Evolutionary conservation across 1,139 yeast genomes (phyloP).

Genomic region (Schizosaccharomyces versatilis): DNA sequence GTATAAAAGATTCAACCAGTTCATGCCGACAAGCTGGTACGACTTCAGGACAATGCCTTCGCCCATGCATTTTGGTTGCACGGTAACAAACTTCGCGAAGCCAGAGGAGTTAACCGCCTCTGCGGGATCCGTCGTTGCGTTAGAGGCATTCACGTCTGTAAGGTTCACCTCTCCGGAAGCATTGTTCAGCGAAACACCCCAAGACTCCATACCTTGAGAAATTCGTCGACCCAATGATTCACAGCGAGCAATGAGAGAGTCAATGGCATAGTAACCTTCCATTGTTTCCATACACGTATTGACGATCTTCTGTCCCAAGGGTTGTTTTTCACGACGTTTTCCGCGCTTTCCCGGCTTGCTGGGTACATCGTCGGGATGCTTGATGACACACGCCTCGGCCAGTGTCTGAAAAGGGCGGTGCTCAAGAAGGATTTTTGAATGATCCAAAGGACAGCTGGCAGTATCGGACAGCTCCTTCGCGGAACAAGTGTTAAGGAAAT

Average conservation of each 20-base stretch:
- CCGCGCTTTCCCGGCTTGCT: conserved; percentile 16
- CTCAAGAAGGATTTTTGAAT: conserved; percentile 38
- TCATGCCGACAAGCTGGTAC: conserved; percentile 43
- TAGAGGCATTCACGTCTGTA: conserved; percentile 14
- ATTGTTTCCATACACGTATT: conserved; percentile 31
- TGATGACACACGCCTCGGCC: conserved; percentile 34
- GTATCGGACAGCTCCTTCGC: conserved; percentile 59
- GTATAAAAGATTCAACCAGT: conserved; percentile 73
- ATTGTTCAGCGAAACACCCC: conserved; percentile 68
- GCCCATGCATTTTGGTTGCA: background rate
- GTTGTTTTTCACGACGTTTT: conserved; percentile 20
- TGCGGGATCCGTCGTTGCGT: conserved; percentile 11
- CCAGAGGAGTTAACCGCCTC: background rate
- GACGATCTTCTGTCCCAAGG: conserved; percentile 53
- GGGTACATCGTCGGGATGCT: conserved; percentile 16
- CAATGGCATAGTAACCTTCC: conserved; percentile 83
- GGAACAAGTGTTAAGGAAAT: conserved; percentile 59
- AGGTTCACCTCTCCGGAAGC: conserved; percentile 27
- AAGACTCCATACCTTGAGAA: conserved; percentile 45
- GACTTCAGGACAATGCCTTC: conserved; percentile 5
- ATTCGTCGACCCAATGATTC: conserved; percentile 53
- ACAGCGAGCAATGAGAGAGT: conserved; percentile 66
- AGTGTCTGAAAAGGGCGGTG: conserved; percentile 44
- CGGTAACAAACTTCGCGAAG: background rate
- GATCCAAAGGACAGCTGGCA: conserved; percentile 44